Conservation (phyloP, 1,284 basidiomycete species). For the Veloboletus limbatus region DNA sequence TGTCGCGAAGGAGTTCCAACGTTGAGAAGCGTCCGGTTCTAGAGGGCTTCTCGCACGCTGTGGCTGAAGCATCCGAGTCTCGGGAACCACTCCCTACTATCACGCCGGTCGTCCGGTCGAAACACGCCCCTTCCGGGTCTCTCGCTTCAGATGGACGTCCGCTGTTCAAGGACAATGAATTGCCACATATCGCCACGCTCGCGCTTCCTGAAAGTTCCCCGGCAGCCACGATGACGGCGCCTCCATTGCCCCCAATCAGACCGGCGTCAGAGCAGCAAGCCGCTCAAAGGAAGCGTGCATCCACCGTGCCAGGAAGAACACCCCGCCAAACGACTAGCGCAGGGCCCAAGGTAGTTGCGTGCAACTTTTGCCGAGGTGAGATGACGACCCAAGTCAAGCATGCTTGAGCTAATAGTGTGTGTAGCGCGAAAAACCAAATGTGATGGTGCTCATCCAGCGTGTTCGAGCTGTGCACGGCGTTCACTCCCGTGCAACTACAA, state of each 20-base stretch:
- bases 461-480: conserved; percentile 73
- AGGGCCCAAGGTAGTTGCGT: conserved; percentile 79
- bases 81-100: conserved; percentile 29
- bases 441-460: conserved; percentile 74
- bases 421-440: conserved; percentile 81
- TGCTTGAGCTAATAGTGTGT: conserved; percentile 11
- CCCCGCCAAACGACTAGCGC: conserved; percentile 58
- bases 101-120: conserved; percentile 28
- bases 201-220: conserved; percentile 54
- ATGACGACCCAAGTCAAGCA: conserved; percentile 6
- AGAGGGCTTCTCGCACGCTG: conserved; percentile 30
- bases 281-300: conserved; percentile 61
- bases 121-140: conserved; percentile 26
- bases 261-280: conserved; percentile 60
- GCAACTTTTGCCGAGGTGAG: conserved; percentile 77
- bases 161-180: conserved; percentile 56
- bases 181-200: conserved; percentile 69
- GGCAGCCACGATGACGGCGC: conserved; percentile 55
- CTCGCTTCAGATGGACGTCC: conserved; percentile 35
- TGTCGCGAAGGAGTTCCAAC: conserved; percentile 60
- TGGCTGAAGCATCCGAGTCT: conserved; percentile 37
- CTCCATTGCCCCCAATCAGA: conserved; percentile 56
- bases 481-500: conserved; percentile 74
- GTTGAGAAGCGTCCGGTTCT: conserved; percentile 45
- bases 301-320: conserved; percentile 62